Base-by-base conservation (phyloP, 129 eudicot genomes). In the Helianthus tuberosus region DNA sequence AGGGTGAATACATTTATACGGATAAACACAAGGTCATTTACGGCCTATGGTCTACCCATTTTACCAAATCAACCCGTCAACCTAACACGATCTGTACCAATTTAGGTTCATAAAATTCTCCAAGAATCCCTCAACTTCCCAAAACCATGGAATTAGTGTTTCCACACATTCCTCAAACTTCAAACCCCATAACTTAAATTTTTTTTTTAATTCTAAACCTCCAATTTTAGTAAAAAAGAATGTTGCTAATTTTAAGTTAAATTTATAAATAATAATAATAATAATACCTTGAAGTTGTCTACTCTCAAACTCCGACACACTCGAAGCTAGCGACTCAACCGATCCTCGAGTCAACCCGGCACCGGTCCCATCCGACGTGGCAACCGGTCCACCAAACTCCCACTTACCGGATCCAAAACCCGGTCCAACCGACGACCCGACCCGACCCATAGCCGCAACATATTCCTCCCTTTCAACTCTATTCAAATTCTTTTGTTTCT, bases 271-370 rank as follows among this genome's bases (percentile, higher is more conserved):
- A n/a, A n/a, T n/a, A n/a, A n/a, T n/a, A 36, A 50, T 14, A 5
- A 61, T 32, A 36, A 17, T 77, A 93, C 98, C 98, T 90, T 71
- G 96, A 60, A 75, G 57, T 58, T 81, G 71, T 71, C 75, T 88
- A 65, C 86, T 85, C 46, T 89, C 98, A 66, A 85, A 75, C 79
- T 86, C 91, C 52, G 95, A 84, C 36, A 76, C 52, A 27, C 85
- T 83, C 25, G 97, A 90, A 36, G 92, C 92, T 68, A 82, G 93
- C 16, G 96, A 93, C 74, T 90, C 98, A 39, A 86, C 77, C 54
- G 96, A 87, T 6, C 89, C 89, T 65, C 82, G 71, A 47, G 76
- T 58, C 3, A 79, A 8, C 63, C 72, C 85, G 1, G 20, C 62
- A 6, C 73, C 75, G 27, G 79, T 65, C 13, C 78, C 82, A 66